Evolutionary conservation across 208 protist genomes (phyloP).

Genomic region (Acanthamoeba lugdunensis): DNA sequence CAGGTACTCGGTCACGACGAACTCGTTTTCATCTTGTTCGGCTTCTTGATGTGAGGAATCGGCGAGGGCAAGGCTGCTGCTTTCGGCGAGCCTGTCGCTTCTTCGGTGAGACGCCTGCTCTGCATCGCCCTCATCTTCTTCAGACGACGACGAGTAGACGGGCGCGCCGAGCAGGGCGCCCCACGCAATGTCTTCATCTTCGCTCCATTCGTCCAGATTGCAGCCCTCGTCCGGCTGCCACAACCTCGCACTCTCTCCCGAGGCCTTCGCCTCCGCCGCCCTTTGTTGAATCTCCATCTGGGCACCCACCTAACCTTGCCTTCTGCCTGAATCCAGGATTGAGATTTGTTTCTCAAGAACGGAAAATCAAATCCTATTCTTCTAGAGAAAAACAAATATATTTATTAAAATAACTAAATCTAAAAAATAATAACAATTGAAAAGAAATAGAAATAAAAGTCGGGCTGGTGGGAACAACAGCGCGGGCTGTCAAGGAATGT

Average conservation of each 20-base stretch:
- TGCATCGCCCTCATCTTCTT: background rate
- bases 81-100: background rate
- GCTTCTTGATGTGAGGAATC: background rate
- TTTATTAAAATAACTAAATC: no score
- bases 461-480: no score
- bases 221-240: slow-evolving; percentile 40
- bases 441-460: no score
- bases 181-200: slow-evolving; percentile 8
- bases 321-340: no score
- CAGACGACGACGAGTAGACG: slow-evolving; percentile 17
- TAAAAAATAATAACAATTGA: no score
- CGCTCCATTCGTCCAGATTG: slow-evolving; percentile 14
- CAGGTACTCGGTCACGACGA: slow-evolving; percentile 10
- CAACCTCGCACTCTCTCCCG: background rate
- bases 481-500: no score
- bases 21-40: slow-evolving; percentile 37
- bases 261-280: no score
- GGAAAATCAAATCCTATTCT: no score
- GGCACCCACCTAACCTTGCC: no score
- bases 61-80: background rate
- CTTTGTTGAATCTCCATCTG: background rate
- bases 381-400: no score
- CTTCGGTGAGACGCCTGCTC: background rate
- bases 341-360: no score
- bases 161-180: slow-evolving; percentile 13